Evolutionary conservation across 2,329 filamentous ascomycete species (phyloP).

Genomic region (Hymenoscyphus repandus): DNA sequence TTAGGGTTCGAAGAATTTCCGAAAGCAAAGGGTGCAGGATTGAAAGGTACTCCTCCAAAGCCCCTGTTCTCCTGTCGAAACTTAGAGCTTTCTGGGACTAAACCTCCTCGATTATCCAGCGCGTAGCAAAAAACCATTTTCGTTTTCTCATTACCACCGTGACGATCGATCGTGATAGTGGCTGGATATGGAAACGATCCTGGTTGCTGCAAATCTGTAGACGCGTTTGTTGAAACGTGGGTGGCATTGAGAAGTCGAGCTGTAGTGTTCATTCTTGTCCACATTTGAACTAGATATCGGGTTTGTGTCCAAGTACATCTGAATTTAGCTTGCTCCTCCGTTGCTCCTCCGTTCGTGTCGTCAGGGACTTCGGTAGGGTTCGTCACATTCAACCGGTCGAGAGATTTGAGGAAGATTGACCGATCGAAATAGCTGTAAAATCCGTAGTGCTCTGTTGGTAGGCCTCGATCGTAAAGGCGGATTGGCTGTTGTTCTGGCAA

Average conservation of each 20-base stretch:
- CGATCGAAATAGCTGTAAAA: constrained; percentile 93
- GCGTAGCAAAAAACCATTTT: constrained; percentile 52
- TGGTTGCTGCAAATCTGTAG: constrained; percentile 34
- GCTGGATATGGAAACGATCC: constrained; percentile 61
- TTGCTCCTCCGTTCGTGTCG: constrained; percentile 51
- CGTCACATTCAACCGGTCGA: constrained; percentile 40
- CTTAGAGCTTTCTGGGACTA: constrained; percentile 39
- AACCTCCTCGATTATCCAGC: constrained; percentile 42
- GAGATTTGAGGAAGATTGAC: constrained; percentile 71
- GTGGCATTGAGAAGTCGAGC: constrained; percentile 37
- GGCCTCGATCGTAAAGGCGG: constrained; percentile 76
- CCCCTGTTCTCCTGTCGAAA: constrained; percentile 46
- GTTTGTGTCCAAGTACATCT: constrained; percentile 56
- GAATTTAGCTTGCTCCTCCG: constrained; percentile 47
- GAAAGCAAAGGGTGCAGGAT: constrained; percentile 38
- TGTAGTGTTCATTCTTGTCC: constrained; percentile 48
- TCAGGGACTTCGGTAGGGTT: constrained; percentile 38
- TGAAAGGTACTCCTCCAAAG: constrained; percentile 48
- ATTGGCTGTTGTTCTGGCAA: constrained; percentile 70
- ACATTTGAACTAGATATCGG: constrained; percentile 60
- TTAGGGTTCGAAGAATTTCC: constrained; percentile 36
- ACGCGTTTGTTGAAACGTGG: constrained; percentile 15
- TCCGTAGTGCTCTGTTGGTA: constrained; percentile 79
- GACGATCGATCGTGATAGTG: constrained; percentile 55
- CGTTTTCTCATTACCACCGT: constrained; percentile 48